phyloP scores from a whole-genome alignment of 1,284 basidiomycete species.

The Coniophora puteana region DNA sequence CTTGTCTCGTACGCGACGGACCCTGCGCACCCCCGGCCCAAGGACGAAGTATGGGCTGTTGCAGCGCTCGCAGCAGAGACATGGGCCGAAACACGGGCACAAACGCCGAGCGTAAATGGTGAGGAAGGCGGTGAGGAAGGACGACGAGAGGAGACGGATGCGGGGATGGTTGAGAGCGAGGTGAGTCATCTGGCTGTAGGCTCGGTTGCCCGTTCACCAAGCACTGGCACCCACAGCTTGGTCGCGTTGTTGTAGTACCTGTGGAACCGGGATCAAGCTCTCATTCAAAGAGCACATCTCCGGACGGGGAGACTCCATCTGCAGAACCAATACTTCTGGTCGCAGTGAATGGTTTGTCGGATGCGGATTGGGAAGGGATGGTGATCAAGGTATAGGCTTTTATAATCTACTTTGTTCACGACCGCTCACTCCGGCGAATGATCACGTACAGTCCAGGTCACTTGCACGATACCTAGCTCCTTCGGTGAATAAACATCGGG shows the following conservation, averaged over 20 bases:
- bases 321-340: constrained; percentile 60
- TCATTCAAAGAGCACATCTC: constrained; percentile 14
- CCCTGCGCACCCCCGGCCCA: constrained; percentile 41
- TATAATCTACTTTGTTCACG: constrained; percentile 1
- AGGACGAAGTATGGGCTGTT: constrained; percentile 68
- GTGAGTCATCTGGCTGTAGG: constrained; percentile 31
- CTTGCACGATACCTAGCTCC: constrained; percentile 42
- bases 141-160: too few relatives aligned
- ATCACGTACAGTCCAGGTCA: constrained; percentile 42
- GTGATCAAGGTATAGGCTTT: constrained; percentile 47
- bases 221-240: constrained; percentile 41
- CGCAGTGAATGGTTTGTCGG: constrained; percentile 57
- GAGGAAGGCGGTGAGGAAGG: constrained; percentile 11
- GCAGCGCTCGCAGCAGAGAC: constrained; percentile 69
- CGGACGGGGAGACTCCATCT: constrained; percentile 14
- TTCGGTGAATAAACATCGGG: constrained; percentile 37
- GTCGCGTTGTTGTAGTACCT: constrained; percentile 64
- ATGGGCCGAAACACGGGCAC: constrained; percentile 68
- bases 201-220: constrained; percentile 4
- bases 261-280: constrained; percentile 44
- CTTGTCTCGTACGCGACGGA: constrained; percentile 26
- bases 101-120: too few relatives aligned
- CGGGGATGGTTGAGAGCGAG: constrained; percentile 73
- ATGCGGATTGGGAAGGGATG: constrained; percentile 60
- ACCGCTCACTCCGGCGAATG: background rate